Evolutionary conservation across 345 rosid species (phyloP).

Genomic region (Nephelium lappaceum): DNA sequence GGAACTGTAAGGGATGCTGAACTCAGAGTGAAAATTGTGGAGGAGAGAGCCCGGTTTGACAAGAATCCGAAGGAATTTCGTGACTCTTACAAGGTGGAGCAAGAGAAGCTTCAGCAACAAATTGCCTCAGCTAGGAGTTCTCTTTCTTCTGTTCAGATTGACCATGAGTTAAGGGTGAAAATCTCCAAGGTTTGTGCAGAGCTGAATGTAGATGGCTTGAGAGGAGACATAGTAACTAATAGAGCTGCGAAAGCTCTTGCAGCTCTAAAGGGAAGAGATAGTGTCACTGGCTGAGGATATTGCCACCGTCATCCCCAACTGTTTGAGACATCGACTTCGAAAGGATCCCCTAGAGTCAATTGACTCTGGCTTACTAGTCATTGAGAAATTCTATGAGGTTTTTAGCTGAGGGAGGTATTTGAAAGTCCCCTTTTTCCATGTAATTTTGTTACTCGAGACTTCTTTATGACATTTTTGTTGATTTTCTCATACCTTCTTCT

Average conservation of each 20-base stretch:
- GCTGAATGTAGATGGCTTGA: constrained; percentile 90
- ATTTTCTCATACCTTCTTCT: constrained; percentile 7
- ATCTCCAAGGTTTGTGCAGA: constrained; percentile 93
- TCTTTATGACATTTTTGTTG: background rate
- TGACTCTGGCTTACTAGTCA: constrained; percentile 85
- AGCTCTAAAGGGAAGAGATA: constrained; percentile 81
- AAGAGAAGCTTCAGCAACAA: constrained; percentile 90
- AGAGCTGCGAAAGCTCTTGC: constrained; percentile 98
- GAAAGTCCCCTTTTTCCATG: background rate
- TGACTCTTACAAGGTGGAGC: constrained; percentile 68
- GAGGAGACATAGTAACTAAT: constrained; percentile 96
- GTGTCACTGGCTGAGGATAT: constrained; percentile 81
- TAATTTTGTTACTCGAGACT: constrained; percentile 9
- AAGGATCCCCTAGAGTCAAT: constrained; percentile 97
- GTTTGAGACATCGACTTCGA: constrained; percentile 94
- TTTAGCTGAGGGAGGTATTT: constrained; percentile 50
- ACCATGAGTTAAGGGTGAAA: constrained; percentile 81
- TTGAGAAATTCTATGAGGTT: constrained; percentile 90
- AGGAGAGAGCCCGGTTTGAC: constrained; percentile 88
- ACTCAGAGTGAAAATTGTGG: constrained; percentile 90
- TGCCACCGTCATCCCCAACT: constrained; percentile 96
- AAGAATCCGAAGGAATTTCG: constrained; percentile 85
- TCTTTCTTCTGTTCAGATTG: constrained; percentile 81
- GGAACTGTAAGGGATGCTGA: constrained; percentile 91
- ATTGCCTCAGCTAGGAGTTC: constrained; percentile 63